Base-by-base conservation (phyloP, 78 protist species). In the Isochrysis galbana region DNA sequence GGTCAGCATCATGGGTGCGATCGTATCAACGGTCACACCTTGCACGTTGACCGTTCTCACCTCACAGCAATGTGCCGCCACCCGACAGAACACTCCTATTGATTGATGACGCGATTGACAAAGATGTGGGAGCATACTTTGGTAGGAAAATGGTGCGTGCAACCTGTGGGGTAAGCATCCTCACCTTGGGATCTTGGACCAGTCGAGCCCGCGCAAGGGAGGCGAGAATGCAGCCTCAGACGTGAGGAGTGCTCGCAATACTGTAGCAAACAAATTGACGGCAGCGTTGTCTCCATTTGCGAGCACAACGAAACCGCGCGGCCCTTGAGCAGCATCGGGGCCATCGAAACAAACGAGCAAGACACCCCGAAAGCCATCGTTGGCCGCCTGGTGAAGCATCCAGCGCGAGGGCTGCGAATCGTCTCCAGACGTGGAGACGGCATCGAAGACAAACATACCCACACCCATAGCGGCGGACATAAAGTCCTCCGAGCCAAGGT, bases 371-470 rank as follows among this genome's bases (percentile, higher is more conserved):
- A 70, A 70, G 1, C 80, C 80, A 34, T 70, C 80, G 41, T 70
- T 70, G 11, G 80, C 80, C 41, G 80, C 80, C 80, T 70, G 80
- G 80, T 70, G 80, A 11, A 70, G 80, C 80, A 70, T 70, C 80
- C 80, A 70, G 14, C 41, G 36, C 80, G 80, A 34, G 1, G 41
- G 10, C 17, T 21, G n/a, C 36, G 32, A 36, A 23, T 70, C 42
- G 41, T 2, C 80, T 17, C 21, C 3, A n/a, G n/a, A n/a, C n/a
- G n/a, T n/a, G n/a, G n/a, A n/a, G 3, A 4, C 29, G n/a, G 22
- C 34, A 3, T 70, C 80, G 22, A 70, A 70, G 36, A 70, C 41
- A 41, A 70, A 70, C 41, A 70, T 34, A 19, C 80, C 80, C 19
- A 70, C 42, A 23, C 80, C 80, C 80, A 70, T 70, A 2, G n/a